phyloP scores from a whole-genome alignment of 495 filamentous ascomycete genomes.

The Penicillium simplicissimum region DNA sequence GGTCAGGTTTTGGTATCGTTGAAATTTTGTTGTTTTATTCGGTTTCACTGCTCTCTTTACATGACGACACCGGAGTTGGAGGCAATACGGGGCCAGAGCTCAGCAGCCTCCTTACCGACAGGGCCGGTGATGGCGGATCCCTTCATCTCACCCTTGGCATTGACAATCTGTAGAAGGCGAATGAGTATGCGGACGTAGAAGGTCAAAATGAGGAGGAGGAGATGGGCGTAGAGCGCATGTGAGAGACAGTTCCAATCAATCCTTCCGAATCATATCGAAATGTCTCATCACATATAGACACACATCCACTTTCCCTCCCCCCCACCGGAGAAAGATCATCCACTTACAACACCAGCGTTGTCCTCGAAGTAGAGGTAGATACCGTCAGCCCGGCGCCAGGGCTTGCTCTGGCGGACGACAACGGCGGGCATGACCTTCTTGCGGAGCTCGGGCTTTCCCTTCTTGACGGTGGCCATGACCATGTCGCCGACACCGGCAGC shows the following conservation, averaged over 20 bases:
- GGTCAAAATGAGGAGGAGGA: background rate
- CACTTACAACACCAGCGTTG: slow-evolving; percentile 95
- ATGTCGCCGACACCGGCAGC: slow-evolving; percentile 98
- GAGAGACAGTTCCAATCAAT: background rate
- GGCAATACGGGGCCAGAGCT: slow-evolving; percentile 99
- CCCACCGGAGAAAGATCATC: background rate
- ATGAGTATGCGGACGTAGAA: background rate
- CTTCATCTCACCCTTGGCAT: slow-evolving; percentile 99
- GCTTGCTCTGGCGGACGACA: slow-evolving; percentile 97
- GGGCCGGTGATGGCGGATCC: slow-evolving; percentile 98
- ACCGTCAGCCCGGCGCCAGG: slow-evolving; percentile 96
- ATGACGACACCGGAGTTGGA: slow-evolving; percentile 99
- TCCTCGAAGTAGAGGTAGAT: slow-evolving; percentile 99
- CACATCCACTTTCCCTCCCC: background rate
- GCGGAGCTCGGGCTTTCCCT: slow-evolving; percentile 98
- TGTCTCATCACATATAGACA: slow-evolving; percentile 3
- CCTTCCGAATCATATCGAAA: background rate
- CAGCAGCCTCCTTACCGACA: slow-evolving; percentile 99
- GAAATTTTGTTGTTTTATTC: slow-evolving; percentile 38
- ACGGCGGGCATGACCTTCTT: slow-evolving; percentile 99
- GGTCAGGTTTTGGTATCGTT: slow-evolving; percentile 46
- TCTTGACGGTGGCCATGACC: slow-evolving; percentile 99
- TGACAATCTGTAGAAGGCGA: slow-evolving; percentile 74
- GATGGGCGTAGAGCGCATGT: background rate
- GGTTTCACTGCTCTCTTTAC: slow-evolving; percentile 60